These are phyloP conservation scores for Claviceps sorghi DNA, from an alignment of 2,329 filamentous ascomycete genomes.

Conservation along the genomic window DNA sequence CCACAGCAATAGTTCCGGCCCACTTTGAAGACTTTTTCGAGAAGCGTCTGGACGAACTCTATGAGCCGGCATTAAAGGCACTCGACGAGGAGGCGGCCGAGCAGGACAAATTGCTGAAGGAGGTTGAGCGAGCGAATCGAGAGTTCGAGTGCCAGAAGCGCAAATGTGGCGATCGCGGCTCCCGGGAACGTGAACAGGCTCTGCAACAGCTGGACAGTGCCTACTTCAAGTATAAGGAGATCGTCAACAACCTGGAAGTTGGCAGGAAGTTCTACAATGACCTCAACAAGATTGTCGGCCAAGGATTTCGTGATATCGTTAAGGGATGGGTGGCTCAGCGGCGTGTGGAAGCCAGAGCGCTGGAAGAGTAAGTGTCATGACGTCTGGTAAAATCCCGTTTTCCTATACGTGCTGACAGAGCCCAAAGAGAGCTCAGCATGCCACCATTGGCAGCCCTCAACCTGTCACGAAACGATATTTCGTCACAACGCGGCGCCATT, in stretches of 20 bases:
- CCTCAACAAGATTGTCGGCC: conserved; percentile 68
- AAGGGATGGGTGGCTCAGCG: conserved; percentile 68
- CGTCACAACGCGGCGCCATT: conserved; percentile 3
- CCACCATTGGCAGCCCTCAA: conserved; percentile 32
- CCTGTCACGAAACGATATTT: conserved; percentile 17
- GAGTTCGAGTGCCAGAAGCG: conserved; percentile 62
- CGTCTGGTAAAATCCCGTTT: conserved; percentile 3
- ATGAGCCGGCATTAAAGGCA: conserved; percentile 62
- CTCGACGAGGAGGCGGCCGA: conserved; percentile 59
- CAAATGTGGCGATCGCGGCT: conserved; percentile 43
- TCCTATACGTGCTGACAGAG: neutral
- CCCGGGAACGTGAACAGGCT: conserved; percentile 67
- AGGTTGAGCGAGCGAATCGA: conserved; percentile 60
- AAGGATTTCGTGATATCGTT: conserved; percentile 62
- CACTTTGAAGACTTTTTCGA: conserved; percentile 92
- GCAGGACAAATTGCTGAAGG: conserved; percentile 55
- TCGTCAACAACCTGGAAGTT: conserved; percentile 78
- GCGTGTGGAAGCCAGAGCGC: conserved; percentile 60
- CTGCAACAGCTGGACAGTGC: conserved; percentile 80
- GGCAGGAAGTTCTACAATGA: conserved; percentile 97
- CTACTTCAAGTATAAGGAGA: conserved; percentile 93
- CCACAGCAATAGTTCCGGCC: conserved; percentile 68
- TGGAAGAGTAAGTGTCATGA: conserved; percentile 51
- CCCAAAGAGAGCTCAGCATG: conserved; percentile 36
- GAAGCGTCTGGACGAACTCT: conserved; percentile 56